Evolutionary conservation across 768 basidiomycete species (phyloP).

Genomic region (Infundibulicybe gibba): DNA sequence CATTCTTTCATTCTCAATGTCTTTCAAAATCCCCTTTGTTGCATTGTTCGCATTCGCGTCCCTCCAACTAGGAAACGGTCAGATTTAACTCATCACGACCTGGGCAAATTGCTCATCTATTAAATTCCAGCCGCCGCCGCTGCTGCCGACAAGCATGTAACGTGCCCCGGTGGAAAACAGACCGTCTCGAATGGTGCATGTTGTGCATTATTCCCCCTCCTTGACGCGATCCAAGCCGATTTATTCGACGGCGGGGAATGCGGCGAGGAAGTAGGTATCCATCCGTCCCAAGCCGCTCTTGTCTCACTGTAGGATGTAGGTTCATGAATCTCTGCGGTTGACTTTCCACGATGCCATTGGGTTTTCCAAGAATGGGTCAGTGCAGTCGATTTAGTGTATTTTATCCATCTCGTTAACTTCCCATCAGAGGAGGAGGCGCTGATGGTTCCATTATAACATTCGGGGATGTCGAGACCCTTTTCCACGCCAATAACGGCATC

Average conservation of each 20-base stretch:
- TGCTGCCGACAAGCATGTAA: constrained; percentile 10
- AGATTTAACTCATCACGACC: too few relatives aligned
- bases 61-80: too few relatives aligned
- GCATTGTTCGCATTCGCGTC: too few relatives aligned
- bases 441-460: background rate
- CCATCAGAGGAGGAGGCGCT: too few relatives aligned
- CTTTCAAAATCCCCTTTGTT: too few relatives aligned
- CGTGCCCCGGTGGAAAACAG: constrained; percentile 21
- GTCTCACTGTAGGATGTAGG: constrained; percentile 16
- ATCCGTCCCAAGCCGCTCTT: constrained; percentile 17
- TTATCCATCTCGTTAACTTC: constrained; percentile 10
- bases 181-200: constrained; percentile 30
- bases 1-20: too few relatives aligned
- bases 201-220: constrained; percentile 30
- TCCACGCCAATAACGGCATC: background rate
- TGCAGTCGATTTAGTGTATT: constrained; percentile 12
- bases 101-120: too few relatives aligned
- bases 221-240: background rate
- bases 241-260: background rate
- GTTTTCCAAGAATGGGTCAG: background rate
- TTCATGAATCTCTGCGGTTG: background rate
- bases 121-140: background rate
- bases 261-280: background rate
- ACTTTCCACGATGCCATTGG: background rate
- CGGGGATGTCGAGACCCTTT: background rate